Percentiles rank a stretch among this genome's conserved stretches.
Conservation (phyloP, 176 grass and related monocot species). For the Zea luxurians region DNA sequence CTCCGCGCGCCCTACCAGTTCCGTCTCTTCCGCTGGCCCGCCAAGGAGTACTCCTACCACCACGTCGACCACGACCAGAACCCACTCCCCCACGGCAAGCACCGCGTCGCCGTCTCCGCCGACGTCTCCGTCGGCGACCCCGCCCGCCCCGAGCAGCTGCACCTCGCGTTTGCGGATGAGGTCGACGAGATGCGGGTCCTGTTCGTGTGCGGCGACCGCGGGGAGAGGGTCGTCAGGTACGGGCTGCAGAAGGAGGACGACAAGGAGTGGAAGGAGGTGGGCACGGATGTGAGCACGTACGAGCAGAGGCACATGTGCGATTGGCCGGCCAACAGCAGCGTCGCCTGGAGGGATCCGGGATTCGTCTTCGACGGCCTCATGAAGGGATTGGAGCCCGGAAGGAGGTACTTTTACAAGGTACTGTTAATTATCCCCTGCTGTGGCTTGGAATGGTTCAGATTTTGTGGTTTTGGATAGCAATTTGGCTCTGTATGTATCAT, state of each 20-base stretch:
- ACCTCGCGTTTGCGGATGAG: conserved; percentile 75
- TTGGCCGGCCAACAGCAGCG: conserved; percentile 59
- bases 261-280: conserved; percentile 43
- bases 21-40: conserved; percentile 85
- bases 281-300: conserved; percentile 69
- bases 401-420: conserved; percentile 93
- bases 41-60: conserved; percentile 61
- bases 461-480: not conserved
- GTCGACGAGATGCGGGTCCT: conserved; percentile 87
- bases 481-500: not conserved
- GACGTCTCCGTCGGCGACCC: conserved; percentile 52
- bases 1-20: conserved; percentile 81
- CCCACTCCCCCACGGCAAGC: conserved; percentile 62
- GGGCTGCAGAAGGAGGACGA: conserved; percentile 38
- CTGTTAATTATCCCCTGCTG: not conserved
- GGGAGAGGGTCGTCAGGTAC: conserved; percentile 67
- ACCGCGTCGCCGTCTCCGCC: conserved; percentile 59
- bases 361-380: conserved; percentile 92
- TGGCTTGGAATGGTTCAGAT: not conserved
- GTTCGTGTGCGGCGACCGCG: conserved; percentile 69
- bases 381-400: conserved; percentile 61
- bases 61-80: conserved; percentile 79
- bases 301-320: conserved; percentile 93
- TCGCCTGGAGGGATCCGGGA: conserved; percentile 93
- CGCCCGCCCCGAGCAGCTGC: conserved; percentile 59